Base-by-base conservation (phyloP, 2,329 filamentous ascomycete genomes). In the Hymenoscyphus salicellus region DNA sequence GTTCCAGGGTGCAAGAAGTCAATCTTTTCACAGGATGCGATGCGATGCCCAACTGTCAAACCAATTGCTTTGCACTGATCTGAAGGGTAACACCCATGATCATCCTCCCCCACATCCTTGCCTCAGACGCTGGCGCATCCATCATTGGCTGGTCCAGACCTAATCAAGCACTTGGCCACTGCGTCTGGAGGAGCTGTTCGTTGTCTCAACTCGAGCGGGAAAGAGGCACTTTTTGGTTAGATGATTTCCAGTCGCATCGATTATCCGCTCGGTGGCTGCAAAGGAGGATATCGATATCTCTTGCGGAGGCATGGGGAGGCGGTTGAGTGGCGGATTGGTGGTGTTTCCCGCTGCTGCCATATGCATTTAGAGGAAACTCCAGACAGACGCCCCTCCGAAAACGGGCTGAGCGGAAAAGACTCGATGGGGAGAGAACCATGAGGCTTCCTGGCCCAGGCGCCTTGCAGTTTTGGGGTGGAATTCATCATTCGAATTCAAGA, bases 111-210 rank as follows among this genome's bases (percentile, higher is more conserved):
- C 60, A 62, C 23, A 69, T 69, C 66, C 68, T 30, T 66, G 68
- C 41, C 52, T 58, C 66, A 67, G 70, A 71, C 65, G 67, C 69
- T 66, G 72, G 69, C 67, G 72, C 68, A 72, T 70, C 60, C 55
- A 66, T 70, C 65, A 75, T 73, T 74, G 73, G 72, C 63, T 69
- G 66, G 63, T 52, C 63, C 61, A 63, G 62, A 65, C 67, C 66
- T 68, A 66, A 66, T 72, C 71, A 71, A 72, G 72, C 70, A 72
- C 70, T 72, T 70, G 70, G 69, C 72, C 69, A 69, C 69, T 72
- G 69, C 66, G 46, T 68, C 65, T 66, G 60, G 65, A 67, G 67
- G 61, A 70, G 67, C 67, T 70, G 71, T 74, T 71, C 38, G 60
- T 28, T 62, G 60, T 62, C 60, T 72, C 66, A 70, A 72, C 60